Percentiles rank a stretch among this genome's conserved stretches.
These are phyloP conservation scores for Dendrobium officinale DNA, from an alignment of 106 monocot genomes.

Conservation along the genomic window DNA sequence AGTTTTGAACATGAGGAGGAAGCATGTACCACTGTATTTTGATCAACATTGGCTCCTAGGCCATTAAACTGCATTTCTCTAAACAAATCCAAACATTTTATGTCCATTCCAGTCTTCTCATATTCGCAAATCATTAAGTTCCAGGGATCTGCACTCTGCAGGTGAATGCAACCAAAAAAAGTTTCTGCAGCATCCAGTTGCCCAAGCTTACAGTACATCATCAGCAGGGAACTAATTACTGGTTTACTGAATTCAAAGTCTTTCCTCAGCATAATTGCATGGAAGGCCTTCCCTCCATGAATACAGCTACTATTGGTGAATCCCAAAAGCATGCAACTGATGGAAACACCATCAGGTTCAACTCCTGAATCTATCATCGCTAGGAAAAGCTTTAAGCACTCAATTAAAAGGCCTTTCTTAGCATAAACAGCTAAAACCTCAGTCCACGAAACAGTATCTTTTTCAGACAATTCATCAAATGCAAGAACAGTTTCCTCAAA, in stretches of 20 bases:
- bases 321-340: slow-evolving; percentile 51
- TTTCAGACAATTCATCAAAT: slow-evolving; percentile 45
- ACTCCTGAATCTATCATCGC: slow-evolving; percentile 46
- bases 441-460: slow-evolving; percentile 74
- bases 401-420: slow-evolving; percentile 29
- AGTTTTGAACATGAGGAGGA: slow-evolving; percentile 52
- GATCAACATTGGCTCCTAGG: slow-evolving; percentile 4
- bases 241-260: slow-evolving; percentile 20
- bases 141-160: slow-evolving; percentile 38
- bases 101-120: slow-evolving; percentile 33
- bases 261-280: slow-evolving; percentile 53
- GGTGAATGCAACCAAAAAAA: slow-evolving; percentile 20
- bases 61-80: slow-evolving; percentile 43
- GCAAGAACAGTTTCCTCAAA: slow-evolving; percentile 32
- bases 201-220: slow-evolving; percentile 57
- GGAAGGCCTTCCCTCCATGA: slow-evolving; percentile 47
- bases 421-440: slow-evolving; percentile 32
- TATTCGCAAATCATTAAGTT: slow-evolving; percentile 49
- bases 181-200: slow-evolving; percentile 24
- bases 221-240: slow-evolving; percentile 32
- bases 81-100: slow-evolving; percentile 49
- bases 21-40: slow-evolving; percentile 33
- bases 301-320: slow-evolving; percentile 22
- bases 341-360: slow-evolving; percentile 44
- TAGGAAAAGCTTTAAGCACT: slow-evolving; percentile 28